Evolutionary conservation across 2,329 filamentous ascomycete species (phyloP).

Genomic region (Dendryphion nanum): DNA sequence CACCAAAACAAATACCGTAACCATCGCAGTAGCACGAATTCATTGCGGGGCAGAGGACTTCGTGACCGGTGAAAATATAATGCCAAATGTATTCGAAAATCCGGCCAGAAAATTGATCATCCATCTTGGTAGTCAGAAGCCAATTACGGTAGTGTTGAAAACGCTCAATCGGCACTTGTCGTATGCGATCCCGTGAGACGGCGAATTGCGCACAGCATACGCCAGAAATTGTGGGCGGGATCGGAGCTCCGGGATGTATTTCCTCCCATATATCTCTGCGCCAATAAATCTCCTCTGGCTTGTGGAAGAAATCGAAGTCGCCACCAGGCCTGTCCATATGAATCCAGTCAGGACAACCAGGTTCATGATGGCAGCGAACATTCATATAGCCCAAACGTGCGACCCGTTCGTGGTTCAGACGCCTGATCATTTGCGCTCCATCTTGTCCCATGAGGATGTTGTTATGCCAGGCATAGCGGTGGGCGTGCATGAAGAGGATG

Average conservation of each 20-base stretch:
- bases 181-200: slow-evolving; percentile 49
- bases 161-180: slow-evolving; percentile 50
- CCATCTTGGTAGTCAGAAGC: slow-evolving; percentile 43
- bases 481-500: slow-evolving; percentile 59
- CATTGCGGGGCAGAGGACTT: slow-evolving; percentile 38
- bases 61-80: slow-evolving; percentile 41
- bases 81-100: slow-evolving; percentile 43
- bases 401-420: slow-evolving; percentile 53
- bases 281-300: slow-evolving; percentile 40
- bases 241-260: slow-evolving; percentile 42
- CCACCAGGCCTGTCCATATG: slow-evolving; percentile 44
- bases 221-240: slow-evolving; percentile 37
- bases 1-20: slow-evolving; percentile 62
- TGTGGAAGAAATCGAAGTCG: slow-evolving; percentile 40
- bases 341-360: slow-evolving; percentile 60
- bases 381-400: slow-evolving; percentile 58
- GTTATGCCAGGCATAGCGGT: slow-evolving; percentile 59
- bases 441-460: slow-evolving; percentile 53
- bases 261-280: slow-evolving; percentile 37
- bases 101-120: slow-evolving; percentile 38
- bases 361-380: slow-evolving; percentile 57
- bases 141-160: slow-evolving; percentile 55
- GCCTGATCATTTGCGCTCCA: slow-evolving; percentile 50
- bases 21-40: slow-evolving; percentile 60
- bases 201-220: slow-evolving; percentile 60